A percentile compares a stretch with the other conserved stretches of the same genome.
Evolutionary conservation across 176 grass and related monocot species (phyloP).

Genomic region (Phragmites australis): DNA sequence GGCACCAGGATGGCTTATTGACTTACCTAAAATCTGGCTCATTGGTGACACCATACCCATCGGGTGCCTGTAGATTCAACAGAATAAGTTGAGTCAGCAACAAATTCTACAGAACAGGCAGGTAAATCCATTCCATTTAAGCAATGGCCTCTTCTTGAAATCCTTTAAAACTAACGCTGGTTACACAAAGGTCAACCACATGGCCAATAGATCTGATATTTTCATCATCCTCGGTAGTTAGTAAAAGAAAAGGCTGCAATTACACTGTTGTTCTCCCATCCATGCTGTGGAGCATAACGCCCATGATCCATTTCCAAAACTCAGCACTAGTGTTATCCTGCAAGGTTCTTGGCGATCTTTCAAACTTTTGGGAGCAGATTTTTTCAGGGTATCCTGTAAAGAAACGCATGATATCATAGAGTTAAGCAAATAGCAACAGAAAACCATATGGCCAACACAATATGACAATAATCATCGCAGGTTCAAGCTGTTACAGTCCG

Average conservation of each 20-base stretch:
- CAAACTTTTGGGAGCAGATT: constrained; percentile 37
- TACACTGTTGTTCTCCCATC: constrained; percentile 98
- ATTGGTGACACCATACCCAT: constrained; percentile 73
- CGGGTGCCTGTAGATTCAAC: constrained; percentile 99
- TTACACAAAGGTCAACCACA: constrained; percentile 66
- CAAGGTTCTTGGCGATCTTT: constrained; percentile 57
- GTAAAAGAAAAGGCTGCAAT: constrained; percentile 97
- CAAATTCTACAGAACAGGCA: constrained; percentile 75
- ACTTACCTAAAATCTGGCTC: constrained; percentile 80
- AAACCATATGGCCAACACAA: constrained; percentile 15
- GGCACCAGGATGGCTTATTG: neutral
- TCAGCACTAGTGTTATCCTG: constrained; percentile 51
- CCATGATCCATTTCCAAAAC: constrained; percentile 74
- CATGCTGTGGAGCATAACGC: constrained; percentile 75
- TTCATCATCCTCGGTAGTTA: constrained; percentile 85
- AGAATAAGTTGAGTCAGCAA: constrained; percentile 98
- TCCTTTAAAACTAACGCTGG: constrained; percentile 63
- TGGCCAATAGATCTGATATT: constrained; percentile 76
- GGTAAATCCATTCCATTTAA: constrained; percentile 93
- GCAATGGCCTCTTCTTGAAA: constrained; percentile 64
- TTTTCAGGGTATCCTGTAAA: constrained; percentile 77
- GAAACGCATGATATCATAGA: constrained; percentile 49
- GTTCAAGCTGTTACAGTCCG: constrained; percentile 3
- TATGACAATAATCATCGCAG: neutral
- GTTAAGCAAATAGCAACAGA: constrained; percentile 47